Conservation (phyloP, 768 basidiomycete species). For the Psilocybe subaeruginosa region DNA sequence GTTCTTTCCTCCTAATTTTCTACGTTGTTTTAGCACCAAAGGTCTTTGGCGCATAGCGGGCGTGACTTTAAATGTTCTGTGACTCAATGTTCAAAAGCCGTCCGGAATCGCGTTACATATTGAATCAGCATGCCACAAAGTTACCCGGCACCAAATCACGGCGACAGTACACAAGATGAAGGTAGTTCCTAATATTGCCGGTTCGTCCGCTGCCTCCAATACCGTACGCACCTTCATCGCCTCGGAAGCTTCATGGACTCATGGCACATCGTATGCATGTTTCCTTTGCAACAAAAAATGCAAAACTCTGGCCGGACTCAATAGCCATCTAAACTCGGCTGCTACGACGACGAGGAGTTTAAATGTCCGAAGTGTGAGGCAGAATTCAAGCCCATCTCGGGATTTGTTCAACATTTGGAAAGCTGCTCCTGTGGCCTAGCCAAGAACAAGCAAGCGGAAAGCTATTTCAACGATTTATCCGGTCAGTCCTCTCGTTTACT, state of each 20-base stretch:
- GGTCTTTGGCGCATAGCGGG: conserved; percentile 27
- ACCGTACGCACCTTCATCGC: conserved; percentile 30
- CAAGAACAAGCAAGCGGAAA: conserved; percentile 31
- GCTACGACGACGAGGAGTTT: conserved; percentile 27
- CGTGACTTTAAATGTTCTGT: conserved; percentile 35
- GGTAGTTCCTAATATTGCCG: conserved; percentile 35
- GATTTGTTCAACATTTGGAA: conserved; percentile 3
- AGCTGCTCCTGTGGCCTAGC: conserved; percentile 39
- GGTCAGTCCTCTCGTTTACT: too few relatives aligned
- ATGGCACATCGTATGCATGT: conserved; percentile 43
- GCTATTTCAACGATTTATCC: conserved; percentile 13
- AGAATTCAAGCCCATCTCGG: conserved; percentile 39
- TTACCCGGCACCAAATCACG: too few relatives aligned
- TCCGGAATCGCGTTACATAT: too few relatives aligned
- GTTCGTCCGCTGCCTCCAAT: conserved; percentile 14
- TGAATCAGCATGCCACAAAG: too few relatives aligned
- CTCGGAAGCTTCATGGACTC: conserved; percentile 35
- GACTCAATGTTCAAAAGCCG: conserved; percentile 32
- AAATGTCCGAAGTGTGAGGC: conserved; percentile 43
- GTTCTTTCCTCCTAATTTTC: neutral
- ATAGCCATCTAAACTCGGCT: conserved; percentile 39
- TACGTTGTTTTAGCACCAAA: conserved; percentile 23
- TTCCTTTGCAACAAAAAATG: conserved; percentile 40
- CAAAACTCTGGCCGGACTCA: conserved; percentile 31
- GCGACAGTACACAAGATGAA: too few relatives aligned